These are phyloP conservation scores for Gremmenia infestans DNA, from an alignment of 2,329 filamentous ascomycete genomes.

Conservation along the genomic window DNA sequence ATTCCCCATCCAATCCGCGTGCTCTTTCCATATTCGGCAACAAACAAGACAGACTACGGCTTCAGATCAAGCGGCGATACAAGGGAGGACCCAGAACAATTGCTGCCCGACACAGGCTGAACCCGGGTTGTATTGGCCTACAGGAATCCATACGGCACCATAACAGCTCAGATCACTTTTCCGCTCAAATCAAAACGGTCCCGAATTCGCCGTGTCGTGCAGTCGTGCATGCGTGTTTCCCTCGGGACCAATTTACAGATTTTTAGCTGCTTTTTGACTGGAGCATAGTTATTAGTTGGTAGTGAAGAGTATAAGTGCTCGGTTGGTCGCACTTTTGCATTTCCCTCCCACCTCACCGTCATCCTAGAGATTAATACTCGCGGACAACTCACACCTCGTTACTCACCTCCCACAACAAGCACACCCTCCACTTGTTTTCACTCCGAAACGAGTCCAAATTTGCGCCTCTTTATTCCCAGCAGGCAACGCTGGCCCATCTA, in stretches of 20 bases:
- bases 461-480: constrained; percentile 16
- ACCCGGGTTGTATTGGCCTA: constrained; percentile 7
- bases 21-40: neutral
- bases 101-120: constrained; percentile 29
- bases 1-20: neutral
- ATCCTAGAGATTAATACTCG: constrained; percentile 11
- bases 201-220: neutral
- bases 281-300: neutral
- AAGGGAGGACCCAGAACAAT: constrained; percentile 17
- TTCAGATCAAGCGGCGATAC: neutral
- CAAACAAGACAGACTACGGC: neutral
- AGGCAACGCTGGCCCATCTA: constrained; percentile 18
- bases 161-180: neutral
- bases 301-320: constrained; percentile 22
- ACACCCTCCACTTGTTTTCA: constrained; percentile 12
- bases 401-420: neutral
- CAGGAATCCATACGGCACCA: too few relatives aligned
- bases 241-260: neutral
- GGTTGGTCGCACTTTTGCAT: constrained; percentile 21
- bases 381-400: constrained; percentile 5
- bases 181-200: neutral
- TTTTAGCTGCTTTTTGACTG: neutral
- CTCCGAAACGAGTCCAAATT: constrained; percentile 16
- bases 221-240: too few relatives aligned
- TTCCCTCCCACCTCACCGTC: constrained; percentile 3